Conservation (phyloP, 1,139 yeast genomes). For the Candida sp. region DNA sequence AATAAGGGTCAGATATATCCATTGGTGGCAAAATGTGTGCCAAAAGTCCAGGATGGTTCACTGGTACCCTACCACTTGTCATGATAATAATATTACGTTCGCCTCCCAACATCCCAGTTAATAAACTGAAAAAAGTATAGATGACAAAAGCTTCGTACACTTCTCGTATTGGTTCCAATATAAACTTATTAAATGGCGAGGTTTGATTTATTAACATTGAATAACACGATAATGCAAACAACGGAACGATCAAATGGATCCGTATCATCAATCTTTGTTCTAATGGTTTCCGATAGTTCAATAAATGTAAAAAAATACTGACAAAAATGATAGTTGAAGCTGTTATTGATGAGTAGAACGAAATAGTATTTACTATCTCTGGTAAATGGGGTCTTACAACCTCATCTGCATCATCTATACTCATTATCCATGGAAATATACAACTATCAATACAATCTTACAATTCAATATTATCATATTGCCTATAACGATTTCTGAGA, state of each 20-base stretch:
- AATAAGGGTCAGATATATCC: conserved; percentile 84
- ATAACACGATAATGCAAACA: conserved; percentile 55
- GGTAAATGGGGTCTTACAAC: neutral
- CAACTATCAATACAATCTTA: neutral
- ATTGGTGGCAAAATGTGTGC: conserved; percentile 49
- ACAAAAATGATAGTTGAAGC: conserved; percentile 30
- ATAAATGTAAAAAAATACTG: conserved; percentile 31
- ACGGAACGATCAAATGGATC: conserved; percentile 66
- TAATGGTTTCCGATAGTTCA: conserved; percentile 81
- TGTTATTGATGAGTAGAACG: conserved; percentile 31
- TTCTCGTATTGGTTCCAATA: conserved; percentile 79
- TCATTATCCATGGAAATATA: neutral
- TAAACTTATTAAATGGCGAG: conserved; percentile 31
- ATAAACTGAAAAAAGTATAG: conserved; percentile 82
- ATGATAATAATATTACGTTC: conserved; percentile 77
- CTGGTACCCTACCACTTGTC: conserved; percentile 74
- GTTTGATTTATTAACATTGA: conserved; percentile 44
- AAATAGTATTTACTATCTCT: conserved; percentile 16
- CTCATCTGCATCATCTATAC: neutral
- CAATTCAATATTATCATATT: neutral
- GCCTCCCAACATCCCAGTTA: conserved; percentile 87
- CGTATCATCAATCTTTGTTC: conserved; percentile 86
- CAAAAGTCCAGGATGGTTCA: conserved; percentile 64
- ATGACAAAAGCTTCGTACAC: conserved; percentile 95
- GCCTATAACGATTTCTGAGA: neutral